Evolutionary conservation across 2,329 filamentous ascomycete species (phyloP), one percentile per base, ranked within the genome.

Genomic region (Endoconidiophora laricicola): DNA sequence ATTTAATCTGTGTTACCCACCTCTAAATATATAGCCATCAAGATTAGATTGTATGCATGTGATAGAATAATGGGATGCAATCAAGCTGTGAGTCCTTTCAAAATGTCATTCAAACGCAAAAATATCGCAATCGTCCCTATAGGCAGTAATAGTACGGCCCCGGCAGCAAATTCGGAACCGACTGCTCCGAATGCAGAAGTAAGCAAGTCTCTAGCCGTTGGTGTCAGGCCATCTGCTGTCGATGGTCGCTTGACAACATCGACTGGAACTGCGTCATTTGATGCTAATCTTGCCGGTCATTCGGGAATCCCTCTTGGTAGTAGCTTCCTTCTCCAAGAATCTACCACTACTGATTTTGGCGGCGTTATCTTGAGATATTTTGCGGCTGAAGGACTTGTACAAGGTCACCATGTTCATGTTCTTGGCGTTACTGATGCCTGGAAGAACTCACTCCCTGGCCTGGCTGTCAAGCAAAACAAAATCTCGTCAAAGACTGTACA

Each of bases 261-360:
- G 0, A 96, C 91, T 0, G 91, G 91, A 20, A 90, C 86, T 0
- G 73, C 78, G 3, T 94, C 87, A 16, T 69, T 98, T 39, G 91
- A 98, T 60, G 77, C 78, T 53, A 71, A 94, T 16, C 70, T 98
- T 1, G 86, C 86, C 39, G 87, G 90, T 0, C 90, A 96, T 66
- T 76, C 81, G 3, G 91, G 91, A 0, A 69, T 96, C 3, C 78
- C 85, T 0, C 70, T 96, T 5, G 91, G 91, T 0, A 86, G 78
- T 16, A 84, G 80, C 0, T 61, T 96, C 1, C 66, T 98, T 4
- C 69, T 95, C 29, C 85, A 90, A 60, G 91, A 98, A 60, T 82
- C 79, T 52, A 90, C 90, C 0, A 94, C 90, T 1, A 98, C 91
- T 0, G 91, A 98, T 62, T 98, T 94, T 67, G 80, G 85, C 0